phyloP scores from a whole-genome alignment of 2,329 filamentous ascomycete genomes.

The Hypoxylon sp. region DNA sequence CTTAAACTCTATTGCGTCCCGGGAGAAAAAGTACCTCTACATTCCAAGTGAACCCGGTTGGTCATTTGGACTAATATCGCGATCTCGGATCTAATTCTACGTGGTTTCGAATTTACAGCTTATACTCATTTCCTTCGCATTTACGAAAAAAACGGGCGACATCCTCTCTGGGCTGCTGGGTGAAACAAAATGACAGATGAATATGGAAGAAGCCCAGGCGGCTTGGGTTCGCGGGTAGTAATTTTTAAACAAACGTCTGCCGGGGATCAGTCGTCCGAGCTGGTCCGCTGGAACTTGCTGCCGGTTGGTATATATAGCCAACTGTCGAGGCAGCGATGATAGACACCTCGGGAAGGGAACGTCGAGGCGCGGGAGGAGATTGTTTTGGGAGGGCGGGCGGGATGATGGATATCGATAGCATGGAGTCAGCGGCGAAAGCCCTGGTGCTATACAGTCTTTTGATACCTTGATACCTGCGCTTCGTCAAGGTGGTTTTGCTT shows the following conservation, averaged over 20 bases:
- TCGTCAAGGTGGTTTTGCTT: conserved; percentile 31
- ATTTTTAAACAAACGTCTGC: conserved; percentile 45
- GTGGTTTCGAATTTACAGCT: conserved; percentile 35
- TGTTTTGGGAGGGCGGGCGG: conserved; percentile 25
- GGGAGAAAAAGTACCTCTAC: conserved; percentile 35
- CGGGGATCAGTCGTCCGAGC: conserved; percentile 41
- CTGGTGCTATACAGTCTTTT: conserved; percentile 18
- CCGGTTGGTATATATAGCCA: conserved; percentile 31
- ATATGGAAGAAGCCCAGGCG: conserved; percentile 50
- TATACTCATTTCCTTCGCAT: conserved; percentile 39
- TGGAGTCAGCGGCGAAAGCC: conserved; percentile 35
- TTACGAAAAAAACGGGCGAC: conserved; percentile 44
- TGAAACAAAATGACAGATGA: conserved; percentile 45
- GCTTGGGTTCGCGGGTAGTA: conserved; percentile 48
- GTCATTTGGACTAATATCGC: conserved; percentile 45
- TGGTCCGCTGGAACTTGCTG: conserved; percentile 37
- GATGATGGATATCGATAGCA: conserved; percentile 17
- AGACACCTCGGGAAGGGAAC: conserved; percentile 45
- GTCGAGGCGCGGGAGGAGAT: conserved; percentile 30
- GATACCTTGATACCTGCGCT: conserved; percentile 15
- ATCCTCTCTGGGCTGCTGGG: conserved; percentile 44
- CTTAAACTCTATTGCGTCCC: conserved; percentile 21
- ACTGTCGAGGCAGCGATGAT: conserved; percentile 42
- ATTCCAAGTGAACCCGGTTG: conserved; percentile 40
- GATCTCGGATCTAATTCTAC: conserved; percentile 37